Evolutionary conservation across 2,329 filamentous ascomycete genomes (phyloP).

Genomic region (Colletotrichum godetiae): DNA sequence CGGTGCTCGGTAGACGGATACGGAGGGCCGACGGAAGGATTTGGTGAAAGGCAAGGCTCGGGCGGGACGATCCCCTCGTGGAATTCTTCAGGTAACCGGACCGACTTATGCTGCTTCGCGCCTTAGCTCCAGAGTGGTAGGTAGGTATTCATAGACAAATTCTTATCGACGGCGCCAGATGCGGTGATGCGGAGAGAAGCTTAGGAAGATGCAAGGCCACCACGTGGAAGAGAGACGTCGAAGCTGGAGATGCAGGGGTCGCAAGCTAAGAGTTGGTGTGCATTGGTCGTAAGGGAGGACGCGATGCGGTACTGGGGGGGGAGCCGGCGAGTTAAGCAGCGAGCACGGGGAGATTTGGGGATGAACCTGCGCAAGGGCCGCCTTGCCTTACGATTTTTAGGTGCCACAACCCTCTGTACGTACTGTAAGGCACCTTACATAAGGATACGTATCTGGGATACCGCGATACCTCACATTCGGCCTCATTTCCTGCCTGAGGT

Average conservation of each 20-base stretch:
- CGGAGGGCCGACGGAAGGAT: background rate
- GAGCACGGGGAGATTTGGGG: background rate
- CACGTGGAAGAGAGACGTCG: conserved; percentile 13
- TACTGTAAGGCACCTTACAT: background rate
- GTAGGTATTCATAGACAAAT: background rate
- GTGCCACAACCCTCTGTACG: background rate
- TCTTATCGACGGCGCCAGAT: background rate
- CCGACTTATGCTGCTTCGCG: background rate
- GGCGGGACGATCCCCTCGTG: background rate
- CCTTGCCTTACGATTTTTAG: background rate
- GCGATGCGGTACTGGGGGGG: background rate
- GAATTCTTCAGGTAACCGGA: background rate
- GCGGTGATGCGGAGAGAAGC: conserved; percentile 11
- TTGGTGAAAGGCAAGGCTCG: background rate
- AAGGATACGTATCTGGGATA: too few species aligned
- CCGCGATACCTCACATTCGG: too few species aligned
- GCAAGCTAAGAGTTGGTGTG: background rate
- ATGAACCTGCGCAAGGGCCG: conserved; percentile 19
- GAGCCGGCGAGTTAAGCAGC: background rate
- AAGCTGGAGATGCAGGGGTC: background rate
- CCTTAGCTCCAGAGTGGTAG: background rate
- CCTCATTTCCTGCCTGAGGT: background rate
- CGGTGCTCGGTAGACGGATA: background rate
- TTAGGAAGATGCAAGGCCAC: background rate
- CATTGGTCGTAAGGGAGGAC: background rate